Percentiles rank a stretch among this genome's conserved stretches.
These are phyloP conservation scores for Pseudoturritis turrita DNA, from an alignment of 345 rosid genomes.

Conservation along the genomic window DNA sequence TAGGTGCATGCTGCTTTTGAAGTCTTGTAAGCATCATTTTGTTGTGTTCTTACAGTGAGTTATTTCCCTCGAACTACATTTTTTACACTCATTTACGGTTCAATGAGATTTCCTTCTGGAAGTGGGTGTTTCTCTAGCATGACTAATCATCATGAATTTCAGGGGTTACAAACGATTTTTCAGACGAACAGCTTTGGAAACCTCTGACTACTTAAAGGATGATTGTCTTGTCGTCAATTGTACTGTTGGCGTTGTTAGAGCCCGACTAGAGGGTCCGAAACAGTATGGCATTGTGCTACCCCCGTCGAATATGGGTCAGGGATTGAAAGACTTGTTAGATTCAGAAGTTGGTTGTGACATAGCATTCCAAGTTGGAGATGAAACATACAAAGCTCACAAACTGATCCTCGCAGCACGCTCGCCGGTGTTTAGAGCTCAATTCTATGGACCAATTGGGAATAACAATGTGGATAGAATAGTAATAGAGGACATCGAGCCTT, in stretches of 20 bases:
- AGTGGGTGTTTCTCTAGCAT: not conserved
- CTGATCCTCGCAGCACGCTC: conserved; percentile 91
- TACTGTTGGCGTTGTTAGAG: conserved; percentile 90
- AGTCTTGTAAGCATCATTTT: not conserved
- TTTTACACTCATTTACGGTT: not conserved
- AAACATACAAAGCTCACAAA: conserved; percentile 78
- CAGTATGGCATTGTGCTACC: conserved; percentile 52
- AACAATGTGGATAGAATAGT: conserved; percentile 45
- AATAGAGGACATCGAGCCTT: conserved; percentile 72
- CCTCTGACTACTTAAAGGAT: conserved; percentile 77
- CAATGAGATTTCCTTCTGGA: not conserved
- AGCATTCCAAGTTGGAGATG: conserved; percentile 68
- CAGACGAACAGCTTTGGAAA: conserved; percentile 62
- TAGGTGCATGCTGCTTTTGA: not conserved
- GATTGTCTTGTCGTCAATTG: conserved; percentile 79
- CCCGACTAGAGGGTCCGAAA: conserved; percentile 69
- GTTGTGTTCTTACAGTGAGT: not conserved
- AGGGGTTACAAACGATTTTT: conserved; percentile 98
- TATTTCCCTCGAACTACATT: not conserved
- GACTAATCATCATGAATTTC: conserved; percentile 21
- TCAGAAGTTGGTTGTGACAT: conserved; percentile 76
- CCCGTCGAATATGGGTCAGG: conserved; percentile 73
- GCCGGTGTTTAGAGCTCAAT: conserved; percentile 89
- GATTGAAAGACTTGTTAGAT: conserved; percentile 63
- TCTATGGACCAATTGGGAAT: conserved; percentile 84